These are phyloP conservation scores for Vanderwaltozyma verrucispora DNA, from an alignment of 805 yeast species.

Conservation along the genomic window DNA sequence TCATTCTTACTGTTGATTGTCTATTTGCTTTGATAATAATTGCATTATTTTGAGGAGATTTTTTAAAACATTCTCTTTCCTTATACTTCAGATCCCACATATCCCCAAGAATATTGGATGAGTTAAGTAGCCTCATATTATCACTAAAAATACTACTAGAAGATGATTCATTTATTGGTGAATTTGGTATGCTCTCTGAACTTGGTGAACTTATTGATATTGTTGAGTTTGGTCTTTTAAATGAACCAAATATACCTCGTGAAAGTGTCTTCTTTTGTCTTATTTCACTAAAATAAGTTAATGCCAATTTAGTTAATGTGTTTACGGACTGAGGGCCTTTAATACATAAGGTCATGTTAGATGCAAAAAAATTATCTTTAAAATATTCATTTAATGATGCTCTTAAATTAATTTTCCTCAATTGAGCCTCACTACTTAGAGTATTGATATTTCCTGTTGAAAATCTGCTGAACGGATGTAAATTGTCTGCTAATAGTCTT, in stretches of 20 bases:
- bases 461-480: constrained; percentile 50
- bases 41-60: constrained; percentile 14
- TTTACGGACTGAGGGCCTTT: constrained; percentile 60
- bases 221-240: constrained; percentile 1
- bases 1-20: constrained; percentile 33
- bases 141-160: background rate
- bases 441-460: constrained; percentile 56
- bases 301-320: constrained; percentile 41
- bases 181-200: too few relatives aligned
- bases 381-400: constrained; percentile 33
- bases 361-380: constrained; percentile 33
- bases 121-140: background rate
- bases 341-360: constrained; percentile 47
- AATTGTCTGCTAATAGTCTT: constrained; percentile 36
- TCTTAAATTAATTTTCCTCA: constrained; percentile 30
- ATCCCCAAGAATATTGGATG: constrained; percentile 15
- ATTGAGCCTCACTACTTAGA: constrained; percentile 28
- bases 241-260: constrained; percentile 2
- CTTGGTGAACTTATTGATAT: background rate
- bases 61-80: constrained; percentile 17
- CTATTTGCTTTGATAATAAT: constrained; percentile 32
- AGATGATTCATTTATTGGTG: constrained; percentile 1
- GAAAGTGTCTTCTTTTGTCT: constrained; percentile 1
- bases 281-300: constrained; percentile 33
- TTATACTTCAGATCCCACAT: constrained; percentile 14